phyloP scores from a whole-genome alignment of 148 eudicot species.

The Rhododendron vialii region DNA sequence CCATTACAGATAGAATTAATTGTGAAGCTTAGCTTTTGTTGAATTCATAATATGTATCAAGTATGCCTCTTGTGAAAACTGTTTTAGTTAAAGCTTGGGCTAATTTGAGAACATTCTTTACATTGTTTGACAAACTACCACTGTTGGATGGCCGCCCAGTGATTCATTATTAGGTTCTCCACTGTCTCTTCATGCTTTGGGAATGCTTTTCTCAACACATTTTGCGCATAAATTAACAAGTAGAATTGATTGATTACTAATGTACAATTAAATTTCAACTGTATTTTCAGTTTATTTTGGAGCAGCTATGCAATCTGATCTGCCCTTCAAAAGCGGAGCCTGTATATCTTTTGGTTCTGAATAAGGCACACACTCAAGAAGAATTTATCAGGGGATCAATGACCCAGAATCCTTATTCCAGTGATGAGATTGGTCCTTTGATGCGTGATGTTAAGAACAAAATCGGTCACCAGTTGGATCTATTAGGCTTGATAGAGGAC shows the following conservation, averaged over 20 bases:
- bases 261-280: slow-evolving; percentile 4
- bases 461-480: slow-evolving; percentile 90
- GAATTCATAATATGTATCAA: background rate
- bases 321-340: slow-evolving; percentile 96
- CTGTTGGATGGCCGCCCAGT: background rate
- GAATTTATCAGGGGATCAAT: slow-evolving; percentile 98
- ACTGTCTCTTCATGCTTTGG: slow-evolving; percentile 22
- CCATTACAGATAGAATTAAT: slow-evolving; percentile 15
- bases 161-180: background rate
- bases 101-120: background rate
- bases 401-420: slow-evolving; percentile 98
- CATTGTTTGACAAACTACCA: background rate
- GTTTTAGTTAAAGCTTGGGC: background rate
- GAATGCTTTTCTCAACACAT: background rate
- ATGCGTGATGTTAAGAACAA: slow-evolving; percentile 99
- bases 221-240: background rate
- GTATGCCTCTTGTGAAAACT: background rate
- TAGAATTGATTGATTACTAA: slow-evolving; percentile 28
- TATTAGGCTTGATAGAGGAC: slow-evolving; percentile 87
- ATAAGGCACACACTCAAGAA: slow-evolving; percentile 98
- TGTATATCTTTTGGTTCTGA: slow-evolving; percentile 76
- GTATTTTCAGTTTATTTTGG: slow-evolving; percentile 84
- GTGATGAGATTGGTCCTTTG: slow-evolving; percentile 90
- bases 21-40: background rate
- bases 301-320: slow-evolving; percentile 96